Conservation (phyloP, 768 basidiomycete genomes). For the Phaeotremella fagi region DNA sequence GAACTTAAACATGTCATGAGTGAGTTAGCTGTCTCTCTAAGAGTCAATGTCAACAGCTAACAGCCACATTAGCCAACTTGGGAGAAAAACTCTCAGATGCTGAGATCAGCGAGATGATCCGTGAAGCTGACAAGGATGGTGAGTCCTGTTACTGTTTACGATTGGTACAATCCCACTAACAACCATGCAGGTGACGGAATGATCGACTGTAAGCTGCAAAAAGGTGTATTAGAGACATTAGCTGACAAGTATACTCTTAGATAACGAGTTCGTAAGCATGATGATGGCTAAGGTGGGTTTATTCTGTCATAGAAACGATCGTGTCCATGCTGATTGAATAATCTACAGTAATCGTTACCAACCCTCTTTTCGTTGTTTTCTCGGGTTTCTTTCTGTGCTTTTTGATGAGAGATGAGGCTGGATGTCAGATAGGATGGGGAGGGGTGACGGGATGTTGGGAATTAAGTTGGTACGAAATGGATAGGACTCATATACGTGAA, state of each 20-base stretch:
- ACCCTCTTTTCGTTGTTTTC: too few relatives aligned
- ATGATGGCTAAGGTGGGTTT: constrained; percentile 40
- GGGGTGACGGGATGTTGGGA: too few relatives aligned
- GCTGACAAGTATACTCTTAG: too few relatives aligned
- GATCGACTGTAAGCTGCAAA: constrained; percentile 25
- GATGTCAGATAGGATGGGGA: too few relatives aligned
- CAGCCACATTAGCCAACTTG: constrained; percentile 42
- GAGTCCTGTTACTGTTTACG: constrained; percentile 54
- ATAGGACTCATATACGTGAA: too few relatives aligned
- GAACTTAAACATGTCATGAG: constrained; percentile 90
- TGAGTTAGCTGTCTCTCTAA: constrained; percentile 55
- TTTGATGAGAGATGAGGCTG: too few relatives aligned
- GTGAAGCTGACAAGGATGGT: constrained; percentile 90
- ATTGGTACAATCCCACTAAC: too few relatives aligned
- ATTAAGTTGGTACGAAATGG: too few relatives aligned
- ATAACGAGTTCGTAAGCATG: constrained; percentile 46
- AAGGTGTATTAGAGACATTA: background rate
- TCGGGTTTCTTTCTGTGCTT: too few relatives aligned
- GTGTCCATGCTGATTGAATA: background rate
- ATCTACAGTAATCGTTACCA: too few relatives aligned
- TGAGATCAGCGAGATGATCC: constrained; percentile 95
- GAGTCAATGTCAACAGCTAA: constrained; percentile 5
- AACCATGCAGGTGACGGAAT: constrained; percentile 31
- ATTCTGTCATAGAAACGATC: background rate
- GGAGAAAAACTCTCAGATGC: constrained; percentile 80